phyloP scores from a whole-genome alignment of 2,329 filamentous ascomycete species.

The Aspergillus ibericus region DNA sequence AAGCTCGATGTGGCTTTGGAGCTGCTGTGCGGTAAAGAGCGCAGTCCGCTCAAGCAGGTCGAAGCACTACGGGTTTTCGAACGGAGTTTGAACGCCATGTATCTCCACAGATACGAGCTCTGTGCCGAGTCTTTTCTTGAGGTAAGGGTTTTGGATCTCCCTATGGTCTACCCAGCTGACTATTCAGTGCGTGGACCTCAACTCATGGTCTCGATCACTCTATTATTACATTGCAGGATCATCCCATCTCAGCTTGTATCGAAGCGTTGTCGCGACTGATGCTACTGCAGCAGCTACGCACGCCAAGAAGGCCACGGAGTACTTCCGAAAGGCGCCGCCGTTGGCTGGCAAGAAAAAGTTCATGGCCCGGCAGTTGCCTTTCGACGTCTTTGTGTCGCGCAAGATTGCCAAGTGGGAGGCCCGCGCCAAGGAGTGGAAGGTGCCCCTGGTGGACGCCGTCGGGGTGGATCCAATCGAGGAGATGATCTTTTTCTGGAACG shows the following conservation, averaged over 20 bases:
- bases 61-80: conserved; percentile 85
- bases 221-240: conserved; percentile 87
- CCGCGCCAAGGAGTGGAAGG: conserved; percentile 64
- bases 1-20: conserved; percentile 67
- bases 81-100: conserved; percentile 74
- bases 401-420: conserved; percentile 89
- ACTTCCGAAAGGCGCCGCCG: conserved; percentile 69
- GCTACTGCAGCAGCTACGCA: conserved; percentile 53
- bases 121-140: conserved; percentile 73
- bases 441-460: conserved; percentile 75
- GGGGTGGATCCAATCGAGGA: conserved; percentile 80
- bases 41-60: conserved; percentile 82
- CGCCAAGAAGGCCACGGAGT: conserved; percentile 66
- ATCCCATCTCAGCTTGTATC: conserved; percentile 79
- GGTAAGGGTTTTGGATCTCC: conserved; percentile 33
- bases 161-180: conserved; percentile 2
- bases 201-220: conserved; percentile 85
- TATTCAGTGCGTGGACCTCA: conserved; percentile 67
- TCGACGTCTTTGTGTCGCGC: conserved; percentile 79
- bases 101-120: conserved; percentile 71
- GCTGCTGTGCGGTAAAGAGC: conserved; percentile 59
- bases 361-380: conserved; percentile 84
- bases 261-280: conserved; percentile 42
- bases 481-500: conserved; percentile 94
- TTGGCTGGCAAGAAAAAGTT: conserved; percentile 83